These are phyloP conservation scores for Neurospora terricola DNA, from an alignment of 495 filamentous ascomycete species.

Conservation along the genomic window DNA sequence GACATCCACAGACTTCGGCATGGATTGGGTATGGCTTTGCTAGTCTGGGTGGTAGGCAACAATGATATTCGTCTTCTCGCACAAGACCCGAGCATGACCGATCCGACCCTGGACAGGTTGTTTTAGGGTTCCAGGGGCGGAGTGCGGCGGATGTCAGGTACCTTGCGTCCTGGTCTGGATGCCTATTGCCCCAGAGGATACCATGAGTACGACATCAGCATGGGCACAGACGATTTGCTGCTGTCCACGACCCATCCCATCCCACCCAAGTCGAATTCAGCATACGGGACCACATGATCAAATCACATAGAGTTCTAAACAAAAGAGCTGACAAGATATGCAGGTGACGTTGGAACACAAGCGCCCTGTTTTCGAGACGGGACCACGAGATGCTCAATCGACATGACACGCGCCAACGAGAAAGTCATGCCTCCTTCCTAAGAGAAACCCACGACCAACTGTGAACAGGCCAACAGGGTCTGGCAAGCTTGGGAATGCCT, in stretches of 20 bases:
- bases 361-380: background rate
- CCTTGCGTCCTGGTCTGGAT: background rate
- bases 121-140: background rate
- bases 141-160: background rate
- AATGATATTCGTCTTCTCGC: background rate
- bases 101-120: background rate
- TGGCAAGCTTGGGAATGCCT: background rate
- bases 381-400: background rate
- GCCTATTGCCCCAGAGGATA: background rate
- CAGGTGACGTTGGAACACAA: background rate
- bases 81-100: background rate
- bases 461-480: background rate
- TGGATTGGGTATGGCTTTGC: background rate
- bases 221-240: background rate
- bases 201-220: background rate
- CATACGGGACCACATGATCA: background rate
- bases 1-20: background rate
- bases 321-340: background rate
- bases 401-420: background rate
- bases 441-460: background rate
- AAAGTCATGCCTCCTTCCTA: background rate
- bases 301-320: background rate
- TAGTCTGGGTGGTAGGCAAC: background rate
- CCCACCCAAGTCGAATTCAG: background rate
- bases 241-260: background rate